Percentiles rank a stretch among this genome's conserved stretches.
Conservation (phyloP, 495 filamentous ascomycete species). For the Aspergillus leporis region DNA sequence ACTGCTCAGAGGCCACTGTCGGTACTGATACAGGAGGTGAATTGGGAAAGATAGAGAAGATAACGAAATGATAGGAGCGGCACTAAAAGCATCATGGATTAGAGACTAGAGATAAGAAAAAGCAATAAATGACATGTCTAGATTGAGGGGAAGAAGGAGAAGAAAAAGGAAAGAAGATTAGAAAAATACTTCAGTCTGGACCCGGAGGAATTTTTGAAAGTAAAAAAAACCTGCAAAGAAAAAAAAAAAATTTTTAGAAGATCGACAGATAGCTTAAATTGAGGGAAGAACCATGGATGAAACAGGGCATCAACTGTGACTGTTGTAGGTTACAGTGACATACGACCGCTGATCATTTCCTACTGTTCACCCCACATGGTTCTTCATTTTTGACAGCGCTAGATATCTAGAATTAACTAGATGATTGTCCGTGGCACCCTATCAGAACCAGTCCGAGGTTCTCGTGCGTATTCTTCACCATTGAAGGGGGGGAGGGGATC, state of each 20-base stretch:
- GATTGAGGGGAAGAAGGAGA: neutral
- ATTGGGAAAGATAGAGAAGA: neutral
- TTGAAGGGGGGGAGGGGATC: no score
- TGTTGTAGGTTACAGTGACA: constrained; percentile 14
- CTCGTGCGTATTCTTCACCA: no score
- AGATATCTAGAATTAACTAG: no score
- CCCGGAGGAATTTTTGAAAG: neutral
- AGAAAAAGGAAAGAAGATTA: constrained; percentile 10
- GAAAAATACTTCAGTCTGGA: neutral
- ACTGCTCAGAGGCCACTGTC: neutral
- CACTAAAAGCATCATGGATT: constrained; percentile 6
- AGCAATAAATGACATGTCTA: constrained; percentile 3
- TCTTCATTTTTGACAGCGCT: constrained; percentile 2
- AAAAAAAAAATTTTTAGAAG: constrained; percentile 16
- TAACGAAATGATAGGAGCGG: neutral
- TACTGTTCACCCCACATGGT: neutral
- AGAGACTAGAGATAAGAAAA: constrained; percentile 6
- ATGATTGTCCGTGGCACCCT: no score
- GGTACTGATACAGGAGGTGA: neutral
- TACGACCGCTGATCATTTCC: constrained; percentile 1
- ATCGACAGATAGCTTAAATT: constrained; percentile 25
- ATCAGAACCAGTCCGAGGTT: no score
- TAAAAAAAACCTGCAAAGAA: constrained; percentile 8
- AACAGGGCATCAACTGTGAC: constrained; percentile 1
- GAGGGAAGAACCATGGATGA: constrained; percentile 17